These are phyloP conservation scores for Talaromyces rugulosus DNA, from an alignment of 2,329 filamentous ascomycete species.

Conservation along the genomic window DNA sequence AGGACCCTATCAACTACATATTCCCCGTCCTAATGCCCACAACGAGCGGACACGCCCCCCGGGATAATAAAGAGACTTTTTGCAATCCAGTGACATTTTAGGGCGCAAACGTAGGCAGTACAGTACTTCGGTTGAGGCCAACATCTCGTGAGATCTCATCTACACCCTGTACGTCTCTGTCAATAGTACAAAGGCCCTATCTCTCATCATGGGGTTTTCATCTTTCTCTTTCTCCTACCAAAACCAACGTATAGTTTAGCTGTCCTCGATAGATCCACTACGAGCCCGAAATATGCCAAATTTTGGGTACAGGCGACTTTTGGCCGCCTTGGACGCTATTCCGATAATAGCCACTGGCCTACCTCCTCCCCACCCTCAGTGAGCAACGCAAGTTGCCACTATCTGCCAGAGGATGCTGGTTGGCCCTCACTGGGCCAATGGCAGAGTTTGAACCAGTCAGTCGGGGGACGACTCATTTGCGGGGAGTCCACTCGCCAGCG, in stretches of 20 bases:
- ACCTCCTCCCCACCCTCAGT: not conserved
- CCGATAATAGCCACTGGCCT: not conserved
- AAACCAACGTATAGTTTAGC: not conserved
- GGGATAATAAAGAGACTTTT: too few relatives aligned
- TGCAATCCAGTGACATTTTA: too few relatives aligned
- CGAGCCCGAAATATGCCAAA: not conserved
- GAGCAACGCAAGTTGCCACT: slow-evolving; percentile 9
- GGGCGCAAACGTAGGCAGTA: too few relatives aligned
- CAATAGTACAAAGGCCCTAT: not conserved
- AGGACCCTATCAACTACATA: too few relatives aligned
- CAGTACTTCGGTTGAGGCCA: not conserved
- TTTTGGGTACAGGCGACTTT: not conserved
- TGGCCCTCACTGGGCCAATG: slow-evolving; percentile 37
- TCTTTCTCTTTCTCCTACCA: not conserved
- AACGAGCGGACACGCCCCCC: too few relatives aligned
- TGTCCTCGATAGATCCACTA: not conserved
- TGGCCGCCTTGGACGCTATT: not conserved
- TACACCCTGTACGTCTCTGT: not conserved
- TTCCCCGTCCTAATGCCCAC: too few relatives aligned
- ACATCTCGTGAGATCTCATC: not conserved
- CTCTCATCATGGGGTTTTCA: not conserved
- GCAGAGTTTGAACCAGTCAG: slow-evolving; percentile 33
- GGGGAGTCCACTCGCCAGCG: slow-evolving; percentile 26
- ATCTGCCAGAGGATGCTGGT: slow-evolving; percentile 26
- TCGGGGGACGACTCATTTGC: slow-evolving; percentile 34